phyloP scores from a whole-genome alignment of 2,329 filamentous ascomycete genomes.

The Teratosphaeria gauchensis region DNA sequence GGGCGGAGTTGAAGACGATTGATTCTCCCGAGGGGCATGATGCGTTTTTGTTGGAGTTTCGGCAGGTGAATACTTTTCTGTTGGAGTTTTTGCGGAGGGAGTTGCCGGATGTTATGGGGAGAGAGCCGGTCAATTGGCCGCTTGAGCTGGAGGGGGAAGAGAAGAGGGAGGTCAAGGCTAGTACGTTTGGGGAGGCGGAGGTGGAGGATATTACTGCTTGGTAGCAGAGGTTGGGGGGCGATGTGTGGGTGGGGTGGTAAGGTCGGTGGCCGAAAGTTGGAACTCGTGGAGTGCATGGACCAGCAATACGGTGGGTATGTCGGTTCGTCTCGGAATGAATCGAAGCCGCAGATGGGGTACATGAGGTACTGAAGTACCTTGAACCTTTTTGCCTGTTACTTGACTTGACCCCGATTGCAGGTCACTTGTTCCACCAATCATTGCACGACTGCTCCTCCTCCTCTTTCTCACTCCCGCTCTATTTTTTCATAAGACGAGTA shows the following conservation, averaged over 20 bases:
- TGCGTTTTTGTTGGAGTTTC: conserved; percentile 91
- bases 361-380: too few species aligned
- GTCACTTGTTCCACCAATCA: not conserved
- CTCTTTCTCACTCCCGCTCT: not conserved
- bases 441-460: not conserved
- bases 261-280: too few species aligned
- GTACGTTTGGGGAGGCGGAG: conserved; percentile 90
- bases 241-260: too few species aligned
- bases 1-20: conserved; percentile 72
- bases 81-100: conserved; percentile 73
- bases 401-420: not conserved
- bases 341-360: too few species aligned
- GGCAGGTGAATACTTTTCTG: conserved; percentile 87
- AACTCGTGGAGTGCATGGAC: too few species aligned
- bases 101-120: conserved; percentile 78
- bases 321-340: too few species aligned
- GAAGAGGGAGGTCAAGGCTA: conserved; percentile 66
- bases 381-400: too few species aligned
- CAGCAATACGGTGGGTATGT: too few species aligned
- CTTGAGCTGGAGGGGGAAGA: conserved; percentile 37
- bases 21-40: conserved; percentile 94
- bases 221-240: too few species aligned
- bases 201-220: conserved; percentile 94
- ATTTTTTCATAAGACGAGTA: too few species aligned
- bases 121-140: conserved; percentile 37